A percentile compares a stretch with the other conserved stretches of the same genome.
Evolutionary conservation across 257 asterid genomes (phyloP).

Genomic region (Solanum clarkiae): DNA sequence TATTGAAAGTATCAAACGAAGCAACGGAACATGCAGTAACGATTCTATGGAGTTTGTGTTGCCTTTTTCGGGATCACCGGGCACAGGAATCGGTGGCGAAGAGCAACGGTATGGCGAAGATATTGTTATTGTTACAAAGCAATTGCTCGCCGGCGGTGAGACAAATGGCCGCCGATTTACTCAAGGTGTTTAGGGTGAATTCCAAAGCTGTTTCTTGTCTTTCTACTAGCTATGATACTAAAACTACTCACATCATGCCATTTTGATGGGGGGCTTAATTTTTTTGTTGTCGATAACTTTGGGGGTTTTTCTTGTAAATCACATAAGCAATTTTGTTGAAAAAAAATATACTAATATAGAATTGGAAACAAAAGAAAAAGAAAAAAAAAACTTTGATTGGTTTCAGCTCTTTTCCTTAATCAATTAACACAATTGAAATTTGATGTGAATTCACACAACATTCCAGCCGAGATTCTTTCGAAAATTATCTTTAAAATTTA

Average conservation of each 20-base stretch:
- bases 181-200: conserved; percentile 42
- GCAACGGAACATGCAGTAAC: conserved; percentile 76
- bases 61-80: conserved; percentile 46
- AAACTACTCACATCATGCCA: conserved; percentile 83
- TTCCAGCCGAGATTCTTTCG: too few species aligned
- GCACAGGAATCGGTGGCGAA: conserved; percentile 39
- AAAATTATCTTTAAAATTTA: too few species aligned
- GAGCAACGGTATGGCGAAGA: conserved; percentile 60
- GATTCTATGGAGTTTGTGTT: conserved; percentile 69
- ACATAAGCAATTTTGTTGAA: conserved; percentile 36
- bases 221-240: conserved; percentile 53
- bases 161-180: conserved; percentile 69
- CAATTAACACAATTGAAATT: background rate
- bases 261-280: conserved; percentile 23
- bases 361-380: background rate
- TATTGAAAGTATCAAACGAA: conserved; percentile 45
- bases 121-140: conserved; percentile 62
- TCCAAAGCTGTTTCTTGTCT: conserved; percentile 25
- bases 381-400: background rate
- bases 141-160: conserved; percentile 58
- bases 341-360: background rate
- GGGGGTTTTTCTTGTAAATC: conserved; percentile 9
- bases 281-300: background rate
- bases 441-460: background rate
- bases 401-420: background rate